A percentile compares a stretch with the other conserved stretches of the same genome.
Conservation (phyloP, 345 rosid genomes). For the Hibiscus tridactylites region DNA sequence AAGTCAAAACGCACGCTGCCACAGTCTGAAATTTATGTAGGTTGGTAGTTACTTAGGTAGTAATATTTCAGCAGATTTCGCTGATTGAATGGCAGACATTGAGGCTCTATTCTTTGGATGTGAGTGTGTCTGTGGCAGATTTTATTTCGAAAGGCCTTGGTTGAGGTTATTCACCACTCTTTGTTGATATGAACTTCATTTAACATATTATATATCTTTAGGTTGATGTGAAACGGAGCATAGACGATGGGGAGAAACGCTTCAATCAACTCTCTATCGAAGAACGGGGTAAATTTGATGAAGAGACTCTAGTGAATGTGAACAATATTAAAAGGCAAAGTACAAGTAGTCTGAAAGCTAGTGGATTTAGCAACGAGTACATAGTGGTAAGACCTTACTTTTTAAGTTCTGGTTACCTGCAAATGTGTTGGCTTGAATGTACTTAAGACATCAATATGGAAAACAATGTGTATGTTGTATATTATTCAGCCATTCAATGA, state of each 20-base stretch:
- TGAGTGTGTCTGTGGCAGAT: not conserved
- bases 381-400: constrained; percentile 55
- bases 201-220: constrained; percentile 16
- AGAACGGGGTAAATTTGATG: constrained; percentile 91
- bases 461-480: not conserved
- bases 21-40: not conserved
- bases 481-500: not conserved
- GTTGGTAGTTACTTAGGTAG: not conserved
- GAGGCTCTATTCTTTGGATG: not conserved
- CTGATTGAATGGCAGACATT: not conserved
- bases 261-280: constrained; percentile 92
- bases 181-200: not conserved
- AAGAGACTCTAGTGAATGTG: constrained; percentile 90
- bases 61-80: not conserved
- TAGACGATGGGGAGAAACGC: constrained; percentile 79
- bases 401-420: not conserved
- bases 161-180: not conserved
- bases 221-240: constrained; percentile 70
- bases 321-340: constrained; percentile 67
- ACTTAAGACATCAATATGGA: not conserved
- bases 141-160: not conserved
- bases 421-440: too few relatives aligned
- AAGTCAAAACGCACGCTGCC: not conserved
- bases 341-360: constrained; percentile 40
- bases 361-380: constrained; percentile 74